A percentile compares a stretch with the other conserved stretches of the same genome.
Conservation (phyloP, 148 eudicot species). For the Vaccinium vitisidaea region DNA sequence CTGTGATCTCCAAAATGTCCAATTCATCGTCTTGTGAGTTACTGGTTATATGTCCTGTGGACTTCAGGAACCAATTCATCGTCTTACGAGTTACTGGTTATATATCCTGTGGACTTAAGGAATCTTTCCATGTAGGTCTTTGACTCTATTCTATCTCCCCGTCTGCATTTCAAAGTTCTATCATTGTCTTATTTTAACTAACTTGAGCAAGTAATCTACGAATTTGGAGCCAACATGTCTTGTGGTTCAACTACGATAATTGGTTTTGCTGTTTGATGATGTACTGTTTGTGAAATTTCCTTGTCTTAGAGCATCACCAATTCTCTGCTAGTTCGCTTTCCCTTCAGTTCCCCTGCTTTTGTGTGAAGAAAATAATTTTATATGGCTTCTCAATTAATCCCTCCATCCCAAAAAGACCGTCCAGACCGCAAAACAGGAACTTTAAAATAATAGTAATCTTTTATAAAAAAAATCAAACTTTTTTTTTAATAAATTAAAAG, state of each 20-base stretch:
- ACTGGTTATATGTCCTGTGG: neutral
- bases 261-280: neutral
- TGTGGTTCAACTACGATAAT: neutral
- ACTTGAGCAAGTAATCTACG: neutral
- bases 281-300: neutral
- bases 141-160: neutral
- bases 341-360: neutral
- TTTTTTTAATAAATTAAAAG: too few species aligned
- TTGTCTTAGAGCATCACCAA: neutral
- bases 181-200: neutral
- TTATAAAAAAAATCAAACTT: too few species aligned
- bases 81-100: neutral
- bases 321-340: neutral
- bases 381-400: neutral
- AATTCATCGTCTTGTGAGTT: neutral
- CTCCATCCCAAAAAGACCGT: too few species aligned
- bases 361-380: neutral
- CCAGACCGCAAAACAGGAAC: too few species aligned
- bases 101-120: neutral
- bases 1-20: too few species aligned
- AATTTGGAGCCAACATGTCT: neutral
- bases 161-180: neutral
- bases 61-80: constrained; percentile 1
- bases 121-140: neutral
- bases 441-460: too few species aligned